Evolutionary conservation across 2,329 filamentous ascomycete species (phyloP).

Genomic region (Microdochium paspali): DNA sequence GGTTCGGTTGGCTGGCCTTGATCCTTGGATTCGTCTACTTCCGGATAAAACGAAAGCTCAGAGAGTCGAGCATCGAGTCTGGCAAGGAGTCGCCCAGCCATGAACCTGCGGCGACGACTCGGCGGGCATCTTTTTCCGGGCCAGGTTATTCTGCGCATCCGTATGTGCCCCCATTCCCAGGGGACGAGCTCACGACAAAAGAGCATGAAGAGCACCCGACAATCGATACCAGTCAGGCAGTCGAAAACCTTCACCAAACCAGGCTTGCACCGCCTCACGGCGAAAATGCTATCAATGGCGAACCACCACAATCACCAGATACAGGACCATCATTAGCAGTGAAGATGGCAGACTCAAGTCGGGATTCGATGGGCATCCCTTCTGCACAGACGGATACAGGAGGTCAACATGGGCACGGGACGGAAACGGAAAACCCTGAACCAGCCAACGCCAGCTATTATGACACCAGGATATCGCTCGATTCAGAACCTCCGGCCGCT

Average conservation of each 20-base stretch:
- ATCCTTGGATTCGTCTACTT: constrained; percentile 1
- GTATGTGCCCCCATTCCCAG: background rate
- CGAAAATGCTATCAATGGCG: background rate
- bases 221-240: background rate
- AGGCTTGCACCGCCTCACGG: background rate
- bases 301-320: background rate
- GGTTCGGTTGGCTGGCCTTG: background rate
- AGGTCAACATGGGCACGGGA: constrained; percentile 7
- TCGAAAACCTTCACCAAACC: background rate
- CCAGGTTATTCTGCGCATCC: background rate
- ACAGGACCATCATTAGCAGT: background rate
- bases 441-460: constrained; percentile 23
- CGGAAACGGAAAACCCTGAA: constrained; percentile 10
- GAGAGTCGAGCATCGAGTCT: background rate
- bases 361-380: background rate
- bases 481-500: constrained; percentile 15
- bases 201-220: background rate
- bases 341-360: background rate
- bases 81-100: background rate
- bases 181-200: background rate
- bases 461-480: constrained; percentile 20
- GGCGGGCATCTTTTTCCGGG: background rate
- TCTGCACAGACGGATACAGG: constrained; percentile 26
- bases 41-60: background rate
- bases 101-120: background rate